Conservation (phyloP, 2,329 filamentous ascomycete genomes). For the Pseudocercospora musae region DNA sequence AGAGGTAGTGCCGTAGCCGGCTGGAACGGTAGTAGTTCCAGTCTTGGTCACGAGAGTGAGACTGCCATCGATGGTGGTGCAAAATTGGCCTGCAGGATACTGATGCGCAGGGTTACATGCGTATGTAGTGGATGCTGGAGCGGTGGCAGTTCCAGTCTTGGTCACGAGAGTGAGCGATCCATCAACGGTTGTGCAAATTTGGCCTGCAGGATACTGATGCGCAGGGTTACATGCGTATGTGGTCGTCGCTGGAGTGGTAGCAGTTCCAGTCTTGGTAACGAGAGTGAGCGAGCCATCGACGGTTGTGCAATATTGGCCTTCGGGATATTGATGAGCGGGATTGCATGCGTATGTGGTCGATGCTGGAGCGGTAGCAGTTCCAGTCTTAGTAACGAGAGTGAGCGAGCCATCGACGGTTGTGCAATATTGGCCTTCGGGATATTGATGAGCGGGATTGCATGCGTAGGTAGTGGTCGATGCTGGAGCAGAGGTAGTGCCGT, state of each 20-base stretch:
- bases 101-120: constrained; percentile 12
- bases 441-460: constrained; percentile 14
- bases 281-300: constrained; percentile 8
- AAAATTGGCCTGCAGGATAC: constrained; percentile 1
- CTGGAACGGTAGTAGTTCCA: not conserved
- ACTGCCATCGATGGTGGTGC: not conserved
- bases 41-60: constrained; percentile 18
- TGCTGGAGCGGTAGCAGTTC: constrained; percentile 2
- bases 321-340: constrained; percentile 15
- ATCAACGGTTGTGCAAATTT: not conserved
- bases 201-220: constrained; percentile 5
- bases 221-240: constrained; percentile 9
- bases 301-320: not conserved
- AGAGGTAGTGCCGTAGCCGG: not conserved
- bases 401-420: not conserved
- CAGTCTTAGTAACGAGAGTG: constrained; percentile 17
- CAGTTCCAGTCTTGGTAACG: constrained; percentile 12
- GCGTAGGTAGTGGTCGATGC: not conserved
- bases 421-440: not conserved
- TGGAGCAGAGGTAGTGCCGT: too few relatives aligned
- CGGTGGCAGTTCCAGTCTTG: constrained; percentile 6
- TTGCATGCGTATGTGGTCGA: not conserved
- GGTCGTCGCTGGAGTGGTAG: not conserved
- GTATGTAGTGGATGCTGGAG: not conserved
- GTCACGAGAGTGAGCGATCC: constrained; percentile 16